These are phyloP conservation scores for Solanum commersonii DNA, from an alignment of 257 asterid species.

Conservation along the genomic window DNA sequence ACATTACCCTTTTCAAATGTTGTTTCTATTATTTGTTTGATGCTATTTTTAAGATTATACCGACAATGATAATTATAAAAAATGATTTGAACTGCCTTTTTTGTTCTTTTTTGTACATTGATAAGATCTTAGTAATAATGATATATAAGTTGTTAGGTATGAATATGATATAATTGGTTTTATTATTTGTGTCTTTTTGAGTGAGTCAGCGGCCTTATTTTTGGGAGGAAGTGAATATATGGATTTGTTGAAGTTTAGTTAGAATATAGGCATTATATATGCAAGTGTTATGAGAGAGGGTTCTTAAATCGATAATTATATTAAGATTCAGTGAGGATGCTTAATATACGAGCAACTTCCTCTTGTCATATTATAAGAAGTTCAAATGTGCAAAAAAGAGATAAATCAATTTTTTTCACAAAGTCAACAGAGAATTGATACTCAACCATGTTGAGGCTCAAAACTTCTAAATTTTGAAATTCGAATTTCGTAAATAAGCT, in stretches of 20 bases:
- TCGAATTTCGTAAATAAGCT: not conserved
- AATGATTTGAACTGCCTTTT: constrained; percentile 4
- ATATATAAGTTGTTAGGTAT: constrained; percentile 20
- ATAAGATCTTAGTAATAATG: not conserved
- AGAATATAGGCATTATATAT: not conserved
- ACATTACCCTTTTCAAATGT: constrained; percentile 2
- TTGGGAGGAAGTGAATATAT: not conserved
- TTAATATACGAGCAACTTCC: no score
- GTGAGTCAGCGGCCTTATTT: not conserved
- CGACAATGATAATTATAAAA: not conserved
- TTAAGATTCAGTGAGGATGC: no score
- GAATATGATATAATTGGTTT: no score
- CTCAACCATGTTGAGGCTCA: not conserved
- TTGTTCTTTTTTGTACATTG: not conserved
- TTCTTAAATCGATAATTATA: no score
- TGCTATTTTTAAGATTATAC: not conserved
- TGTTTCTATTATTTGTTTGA: not conserved
- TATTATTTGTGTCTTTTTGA: no score
- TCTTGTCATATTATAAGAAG: no score
- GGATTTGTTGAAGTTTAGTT: constrained; percentile 35
- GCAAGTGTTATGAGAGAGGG: not conserved
- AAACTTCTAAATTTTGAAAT: not conserved
- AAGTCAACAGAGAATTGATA: not conserved
- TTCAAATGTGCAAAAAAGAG: no score
- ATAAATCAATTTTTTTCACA: not conserved